Percentiles rank a stretch among this genome's conserved stretches.
These are phyloP conservation scores for Diophrys sp. DNA, from an alignment of 73 alveolate species.

Conservation along the genomic window DNA sequence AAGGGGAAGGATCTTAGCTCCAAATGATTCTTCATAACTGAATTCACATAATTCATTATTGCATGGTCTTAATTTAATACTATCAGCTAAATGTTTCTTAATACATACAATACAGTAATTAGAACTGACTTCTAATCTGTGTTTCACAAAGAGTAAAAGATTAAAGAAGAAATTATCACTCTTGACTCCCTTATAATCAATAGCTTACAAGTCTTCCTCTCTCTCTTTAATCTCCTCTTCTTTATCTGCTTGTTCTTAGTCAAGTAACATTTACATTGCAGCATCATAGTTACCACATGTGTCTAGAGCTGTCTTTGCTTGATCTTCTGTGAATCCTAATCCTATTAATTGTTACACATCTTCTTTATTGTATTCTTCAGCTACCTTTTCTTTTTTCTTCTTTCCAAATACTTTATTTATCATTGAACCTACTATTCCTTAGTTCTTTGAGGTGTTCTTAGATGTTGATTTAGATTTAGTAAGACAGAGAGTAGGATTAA, in stretches of 20 bases:
- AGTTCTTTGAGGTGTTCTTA: background rate
- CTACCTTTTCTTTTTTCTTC: background rate
- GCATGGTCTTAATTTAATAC: constrained; percentile 29
- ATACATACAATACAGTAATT: constrained; percentile 31
- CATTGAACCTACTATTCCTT: background rate
- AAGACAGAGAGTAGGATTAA: background rate
- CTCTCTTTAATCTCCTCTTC: background rate
- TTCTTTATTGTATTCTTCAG: background rate
- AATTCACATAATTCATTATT: constrained; percentile 31
- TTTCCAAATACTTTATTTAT: background rate
- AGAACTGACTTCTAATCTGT: constrained; percentile 2
- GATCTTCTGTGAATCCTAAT: background rate
- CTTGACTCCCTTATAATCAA: background rate
- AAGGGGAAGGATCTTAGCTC: constrained; percentile 43
- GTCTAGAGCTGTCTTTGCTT: background rate
- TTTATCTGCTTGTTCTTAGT: background rate
- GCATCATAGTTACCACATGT: background rate
- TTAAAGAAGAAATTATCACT: constrained; percentile 27
- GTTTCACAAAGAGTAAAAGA: constrained; percentile 8
- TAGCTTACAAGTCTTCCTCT: background rate
- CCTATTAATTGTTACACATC: background rate
- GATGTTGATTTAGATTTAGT: background rate
- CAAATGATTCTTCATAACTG: constrained; percentile 57
- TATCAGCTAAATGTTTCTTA: constrained; percentile 9
- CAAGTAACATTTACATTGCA: background rate